Percentiles rank a stretch among this genome's conserved stretches.
Conservation (phyloP, 768 basidiomycete genomes). For the Tylopilus cervinicoccineus region DNA sequence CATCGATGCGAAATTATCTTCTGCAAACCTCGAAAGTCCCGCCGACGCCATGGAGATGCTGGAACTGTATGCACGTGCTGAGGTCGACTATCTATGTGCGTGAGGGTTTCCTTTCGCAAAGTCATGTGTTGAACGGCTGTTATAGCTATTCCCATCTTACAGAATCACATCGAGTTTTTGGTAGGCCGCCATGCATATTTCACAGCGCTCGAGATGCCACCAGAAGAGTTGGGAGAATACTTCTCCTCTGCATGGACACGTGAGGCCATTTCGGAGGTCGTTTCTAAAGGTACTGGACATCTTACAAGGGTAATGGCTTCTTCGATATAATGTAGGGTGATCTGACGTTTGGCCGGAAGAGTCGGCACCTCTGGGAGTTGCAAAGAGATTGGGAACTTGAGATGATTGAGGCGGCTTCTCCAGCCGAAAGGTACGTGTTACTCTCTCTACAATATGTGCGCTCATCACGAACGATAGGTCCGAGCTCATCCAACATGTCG, state of each 20-base stretch:
- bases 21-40: conserved; percentile 47
- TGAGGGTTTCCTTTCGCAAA: conserved; percentile 14
- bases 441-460: neutral
- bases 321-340: conserved; percentile 5
- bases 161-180: conserved; percentile 64
- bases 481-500: conserved; percentile 46
- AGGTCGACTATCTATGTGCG: conserved; percentile 78
- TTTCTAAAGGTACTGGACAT: conserved; percentile 56
- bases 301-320: conserved; percentile 50
- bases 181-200: conserved; percentile 36
- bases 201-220: conserved; percentile 35
- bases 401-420: conserved; percentile 46
- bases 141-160: conserved; percentile 71
- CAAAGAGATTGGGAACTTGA: conserved; percentile 75
- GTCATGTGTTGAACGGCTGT: conserved; percentile 16
- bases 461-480: conserved; percentile 30
- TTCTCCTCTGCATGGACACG: conserved; percentile 66
- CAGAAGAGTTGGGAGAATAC: conserved; percentile 49
- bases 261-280: conserved; percentile 47
- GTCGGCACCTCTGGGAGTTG: conserved; percentile 65
- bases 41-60: conserved; percentile 54
- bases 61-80: conserved; percentile 60
- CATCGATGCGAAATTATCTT: conserved; percentile 49
- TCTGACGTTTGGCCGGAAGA: conserved; percentile 40
- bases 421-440: conserved; percentile 42